Evolutionary conservation across 129 eudicot species (phyloP), one percentile per base, ranked within the genome.

Genomic region (Artemisia argyi): DNA sequence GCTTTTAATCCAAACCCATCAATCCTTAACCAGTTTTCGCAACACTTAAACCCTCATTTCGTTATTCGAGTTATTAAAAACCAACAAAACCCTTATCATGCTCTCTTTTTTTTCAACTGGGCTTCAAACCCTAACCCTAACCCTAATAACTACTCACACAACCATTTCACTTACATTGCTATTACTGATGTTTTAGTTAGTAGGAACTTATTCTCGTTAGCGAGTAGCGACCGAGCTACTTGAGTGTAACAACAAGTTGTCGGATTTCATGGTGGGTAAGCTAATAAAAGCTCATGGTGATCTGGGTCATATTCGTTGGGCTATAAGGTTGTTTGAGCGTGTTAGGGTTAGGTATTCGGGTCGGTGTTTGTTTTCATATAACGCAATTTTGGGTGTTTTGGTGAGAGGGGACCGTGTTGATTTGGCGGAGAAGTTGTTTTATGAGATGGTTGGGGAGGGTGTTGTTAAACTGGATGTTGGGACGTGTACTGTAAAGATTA

Each of bases 101-200:
- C 91, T 7, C 89, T 85, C 74, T 78, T 83, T 81, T 89, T 89
- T 77, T 89, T 89, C 82, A 86, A 74, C 46, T 89, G 89, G 84
- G 78, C 84, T 19, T 74, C 87, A 52, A 70, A 50, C 68, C 83
- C 80, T 39, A 55, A 49, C 76, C 84, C 90, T 0, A 83, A 85
- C 35, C 86, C 90, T 39, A 83, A 61, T 62, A 56, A 79, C 18
- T 85, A 85, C 54, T 30, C 78, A 24, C 92, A 79, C 70, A 22
- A 65, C 20, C 82, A 79, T 39, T 73, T 72, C 51, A 75, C 76
- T 62, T 89, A 86, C 83, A 72, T 86, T 18, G 84, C 88, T 81
- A 86, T 89, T 54, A 76, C 82, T 14, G 88, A 89, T 63, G 78
- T 24, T 78, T 86, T 15, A 20, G 58, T 84, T 20, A 64, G 81